A percentile compares a stretch with the other conserved stretches of the same genome.
Evolutionary conservation across 768 basidiomycete species (phyloP).

Genomic region (Sutorius australiensis): DNA sequence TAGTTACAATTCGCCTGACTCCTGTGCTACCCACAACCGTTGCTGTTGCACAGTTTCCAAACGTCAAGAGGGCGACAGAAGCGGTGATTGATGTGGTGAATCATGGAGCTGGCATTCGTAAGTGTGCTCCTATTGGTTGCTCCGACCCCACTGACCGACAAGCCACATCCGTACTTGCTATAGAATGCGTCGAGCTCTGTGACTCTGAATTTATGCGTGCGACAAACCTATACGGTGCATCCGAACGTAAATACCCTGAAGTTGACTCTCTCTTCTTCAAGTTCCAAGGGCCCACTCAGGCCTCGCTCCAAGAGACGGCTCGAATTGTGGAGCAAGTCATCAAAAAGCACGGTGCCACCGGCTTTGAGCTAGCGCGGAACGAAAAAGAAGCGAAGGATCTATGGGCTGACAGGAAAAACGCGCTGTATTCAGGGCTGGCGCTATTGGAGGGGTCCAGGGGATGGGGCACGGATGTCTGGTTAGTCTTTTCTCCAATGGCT

Average conservation of each 20-base stretch:
- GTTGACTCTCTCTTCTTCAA: slow-evolving; percentile 82
- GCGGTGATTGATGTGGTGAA: slow-evolving; percentile 73
- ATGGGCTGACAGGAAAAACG: slow-evolving; percentile 76
- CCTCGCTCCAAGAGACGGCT: slow-evolving; percentile 59
- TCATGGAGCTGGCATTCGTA: slow-evolving; percentile 73
- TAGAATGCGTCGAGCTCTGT: slow-evolving; percentile 82
- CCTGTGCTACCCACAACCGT: slow-evolving; percentile 81
- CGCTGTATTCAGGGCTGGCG: slow-evolving; percentile 52
- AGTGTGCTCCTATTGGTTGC: slow-evolving; percentile 23
- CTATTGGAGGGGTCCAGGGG: slow-evolving; percentile 53
- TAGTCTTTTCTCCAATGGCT: slow-evolving; percentile 8
- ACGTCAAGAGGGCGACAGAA: slow-evolving; percentile 68
- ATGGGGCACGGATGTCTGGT: slow-evolving; percentile 80
- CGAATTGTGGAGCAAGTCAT: slow-evolving; percentile 54
- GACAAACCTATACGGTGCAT: slow-evolving; percentile 53
- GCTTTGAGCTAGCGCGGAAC: slow-evolving; percentile 60
- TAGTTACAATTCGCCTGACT: slow-evolving; percentile 77
- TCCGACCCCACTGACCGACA: not conserved
- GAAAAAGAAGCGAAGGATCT: slow-evolving; percentile 64
- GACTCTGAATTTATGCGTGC: slow-evolving; percentile 69
- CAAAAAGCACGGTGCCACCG: slow-evolving; percentile 61
- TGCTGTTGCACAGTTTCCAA: slow-evolving; percentile 77
- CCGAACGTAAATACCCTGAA: slow-evolving; percentile 53
- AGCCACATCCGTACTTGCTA: not conserved
- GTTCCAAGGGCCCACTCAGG: slow-evolving; percentile 67